Conservation (phyloP, 192 early-diverging fungal genomes). For the Coemansia sp. region DNA sequence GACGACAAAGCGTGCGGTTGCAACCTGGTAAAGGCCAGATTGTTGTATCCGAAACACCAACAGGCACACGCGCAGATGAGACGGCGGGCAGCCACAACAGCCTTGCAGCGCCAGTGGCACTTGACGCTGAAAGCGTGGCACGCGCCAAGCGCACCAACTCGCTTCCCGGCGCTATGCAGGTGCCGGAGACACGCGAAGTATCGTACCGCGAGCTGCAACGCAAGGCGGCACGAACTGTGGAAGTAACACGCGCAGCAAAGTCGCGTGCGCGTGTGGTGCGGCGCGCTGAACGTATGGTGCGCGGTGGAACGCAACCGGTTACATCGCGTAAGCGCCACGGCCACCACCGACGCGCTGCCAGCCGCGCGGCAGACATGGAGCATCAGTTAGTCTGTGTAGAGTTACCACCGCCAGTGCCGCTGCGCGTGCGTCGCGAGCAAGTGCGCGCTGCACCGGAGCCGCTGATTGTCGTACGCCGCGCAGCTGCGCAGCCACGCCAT, state of each 20-base stretch:
- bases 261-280: conserved; percentile 33
- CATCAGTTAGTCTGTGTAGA: conserved; percentile 44
- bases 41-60: conserved; percentile 46
- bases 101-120: conserved; percentile 10
- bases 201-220: conserved; percentile 50
- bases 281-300: conserved; percentile 51
- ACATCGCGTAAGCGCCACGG: conserved; percentile 13
- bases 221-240: conserved; percentile 32
- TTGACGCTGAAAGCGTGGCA: conserved; percentile 25
- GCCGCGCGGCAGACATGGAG: conserved; percentile 48
- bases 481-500: not conserved
- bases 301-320: conserved; percentile 26
- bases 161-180: conserved; percentile 46
- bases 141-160: conserved; percentile 53
- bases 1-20: conserved; percentile 54
- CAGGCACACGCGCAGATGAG: conserved; percentile 14
- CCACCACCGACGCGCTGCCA: conserved; percentile 36
- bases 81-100: conserved; percentile 10
- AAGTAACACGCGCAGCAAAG: conserved; percentile 19
- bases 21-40: conserved; percentile 53
- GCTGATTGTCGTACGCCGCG: conserved; percentile 49
- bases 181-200: conserved; percentile 54
- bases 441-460: conserved; percentile 40
- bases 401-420: conserved; percentile 55
- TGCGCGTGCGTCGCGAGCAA: conserved; percentile 52